Conservation (phyloP, 2,329 filamentous ascomycete genomes). For the Neospermospora avenae region DNA sequence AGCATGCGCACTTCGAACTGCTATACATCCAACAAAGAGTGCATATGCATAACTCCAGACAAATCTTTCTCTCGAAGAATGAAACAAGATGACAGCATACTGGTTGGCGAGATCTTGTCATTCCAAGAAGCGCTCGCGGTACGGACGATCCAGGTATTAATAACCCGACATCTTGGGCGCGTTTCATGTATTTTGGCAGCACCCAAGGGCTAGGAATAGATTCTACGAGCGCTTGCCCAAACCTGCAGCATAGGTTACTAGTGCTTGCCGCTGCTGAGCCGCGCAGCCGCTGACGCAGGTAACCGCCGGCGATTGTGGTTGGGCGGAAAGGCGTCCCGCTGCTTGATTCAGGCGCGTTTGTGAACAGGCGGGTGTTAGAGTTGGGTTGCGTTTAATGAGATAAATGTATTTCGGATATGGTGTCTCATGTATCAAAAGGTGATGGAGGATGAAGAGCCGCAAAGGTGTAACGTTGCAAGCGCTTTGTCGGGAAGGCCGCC, state of each 20-base stretch:
- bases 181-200: background rate
- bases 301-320: background rate
- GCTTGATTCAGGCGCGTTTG: background rate
- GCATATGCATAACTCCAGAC: background rate
- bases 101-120: background rate
- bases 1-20: background rate
- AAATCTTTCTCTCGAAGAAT: background rate
- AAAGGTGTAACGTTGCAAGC: background rate
- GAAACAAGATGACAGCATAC: background rate
- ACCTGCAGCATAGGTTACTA: background rate
- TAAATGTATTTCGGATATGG: background rate
- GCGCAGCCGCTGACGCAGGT: background rate
- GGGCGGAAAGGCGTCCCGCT: background rate
- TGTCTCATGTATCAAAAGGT: background rate
- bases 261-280: background rate
- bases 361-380: background rate
- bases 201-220: background rate
- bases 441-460: background rate
- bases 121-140: too few species aligned
- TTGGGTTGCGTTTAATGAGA: background rate
- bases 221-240: constrained; percentile 1
- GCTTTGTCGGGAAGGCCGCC: background rate
- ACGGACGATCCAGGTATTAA: background rate
- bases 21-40: background rate
- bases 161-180: background rate